Evolutionary conservation across 2,329 filamentous ascomycete species (phyloP).

Genomic region (Zasmidium angulare): DNA sequence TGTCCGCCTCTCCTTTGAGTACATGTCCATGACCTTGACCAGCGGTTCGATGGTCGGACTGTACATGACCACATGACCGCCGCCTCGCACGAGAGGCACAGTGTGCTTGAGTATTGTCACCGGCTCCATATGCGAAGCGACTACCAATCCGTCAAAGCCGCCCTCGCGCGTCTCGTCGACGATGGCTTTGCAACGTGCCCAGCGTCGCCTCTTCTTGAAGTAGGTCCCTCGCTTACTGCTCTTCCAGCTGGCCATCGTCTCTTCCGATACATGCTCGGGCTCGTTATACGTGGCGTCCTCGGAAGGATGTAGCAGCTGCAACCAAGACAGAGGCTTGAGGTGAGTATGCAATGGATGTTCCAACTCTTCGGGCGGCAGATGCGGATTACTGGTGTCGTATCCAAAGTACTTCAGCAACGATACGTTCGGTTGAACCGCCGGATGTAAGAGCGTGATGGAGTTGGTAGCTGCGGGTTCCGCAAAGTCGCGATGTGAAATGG

Average conservation of each 20-base stretch:
- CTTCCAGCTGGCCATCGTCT: conserved; percentile 70
- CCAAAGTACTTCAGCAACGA: conserved; percentile 85
- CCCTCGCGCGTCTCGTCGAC: conserved; percentile 74
- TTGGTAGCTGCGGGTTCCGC: conserved; percentile 69
- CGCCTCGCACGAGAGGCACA: conserved; percentile 78
- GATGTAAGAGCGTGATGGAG: conserved; percentile 77
- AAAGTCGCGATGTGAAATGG: conserved; percentile 43
- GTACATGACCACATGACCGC: conserved; percentile 83
- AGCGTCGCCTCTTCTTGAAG: conserved; percentile 83
- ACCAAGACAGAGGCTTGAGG: conserved; percentile 83
- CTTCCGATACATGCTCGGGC: conserved; percentile 59
- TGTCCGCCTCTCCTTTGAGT: conserved; percentile 74
- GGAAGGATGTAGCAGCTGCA: conserved; percentile 79
- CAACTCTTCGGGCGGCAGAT: conserved; percentile 41
- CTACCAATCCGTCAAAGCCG: conserved; percentile 77
- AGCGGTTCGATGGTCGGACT: conserved; percentile 78
- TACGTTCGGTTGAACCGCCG: conserved; percentile 83
- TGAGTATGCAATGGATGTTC: conserved; percentile 78
- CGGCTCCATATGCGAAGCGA: conserved; percentile 81
- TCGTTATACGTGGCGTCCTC: conserved; percentile 73
- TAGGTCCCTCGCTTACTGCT: conserved; percentile 79
- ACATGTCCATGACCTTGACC: conserved; percentile 74
- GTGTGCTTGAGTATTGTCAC: conserved; percentile 70
- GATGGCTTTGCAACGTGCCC: conserved; percentile 69
- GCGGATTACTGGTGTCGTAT: conserved; percentile 69